Base-by-base conservation (phyloP, 495 filamentous ascomycete species). In the Thozetella sp. region DNA sequence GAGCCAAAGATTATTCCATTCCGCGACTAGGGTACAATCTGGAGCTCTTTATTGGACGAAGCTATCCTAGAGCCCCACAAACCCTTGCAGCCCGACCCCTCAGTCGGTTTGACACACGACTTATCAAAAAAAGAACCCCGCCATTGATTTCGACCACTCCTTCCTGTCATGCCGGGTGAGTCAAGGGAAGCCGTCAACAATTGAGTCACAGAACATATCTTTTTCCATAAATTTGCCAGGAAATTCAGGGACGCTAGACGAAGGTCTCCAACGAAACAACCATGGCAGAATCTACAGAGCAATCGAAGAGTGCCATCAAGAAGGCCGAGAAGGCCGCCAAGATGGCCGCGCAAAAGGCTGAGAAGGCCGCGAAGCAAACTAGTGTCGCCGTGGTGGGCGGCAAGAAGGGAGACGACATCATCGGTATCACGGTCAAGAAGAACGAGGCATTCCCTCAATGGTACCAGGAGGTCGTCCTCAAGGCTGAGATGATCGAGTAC, bases 391-490 rank as follows among this genome's bases (percentile, higher is more conserved):
- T 80, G 1, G 76, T 79, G 19, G 79, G 77, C 54, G 80, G 76
- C 56, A 84, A 83, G 76, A 78, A 81, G 67, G 69, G 76, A 24
- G 80, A 82, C 67, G 76, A 81, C 57, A 80, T 96, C 61, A 97
- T 96, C 66, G 92, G 93, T 65, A 96, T 97, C 62, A 92, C 92
- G 62, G 83, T 88, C 20, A 75, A 80, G 54, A 98, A 98, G 75
- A 82, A 89, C 55, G 85, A 87, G n/a, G 90, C 97, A 76, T 95
- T 99, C 72, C 81, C 91, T 22, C 84, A 83, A 67, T 98, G 95
- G 95, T 99, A 99, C 71, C 91, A 96, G 74, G 93, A 99, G 73
- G 89, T 97, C 40, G 87, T 99, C 40, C 88, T 90, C 60, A 99
- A 99, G 82, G 91, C 91, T 68, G 90, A 97, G 65, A 89, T 99